Conservation (phyloP, 805 yeast species). For the Suhomyces kilbournensis region DNA sequence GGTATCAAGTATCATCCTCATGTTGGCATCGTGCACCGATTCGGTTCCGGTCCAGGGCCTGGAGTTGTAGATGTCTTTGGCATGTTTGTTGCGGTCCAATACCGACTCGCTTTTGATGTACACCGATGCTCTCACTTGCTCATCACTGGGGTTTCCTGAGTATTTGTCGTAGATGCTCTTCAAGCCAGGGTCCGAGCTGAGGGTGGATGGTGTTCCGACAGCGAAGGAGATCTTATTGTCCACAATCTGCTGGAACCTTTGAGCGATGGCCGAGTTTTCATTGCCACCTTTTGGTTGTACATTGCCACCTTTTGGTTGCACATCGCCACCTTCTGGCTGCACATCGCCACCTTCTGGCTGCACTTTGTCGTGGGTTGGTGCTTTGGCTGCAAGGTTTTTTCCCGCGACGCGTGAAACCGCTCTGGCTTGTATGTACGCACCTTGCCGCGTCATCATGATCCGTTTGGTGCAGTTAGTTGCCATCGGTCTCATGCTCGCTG, state of each 20-base stretch:
- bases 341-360: not conserved
- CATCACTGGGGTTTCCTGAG: conserved; percentile 3
- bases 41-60: conserved; percentile 64
- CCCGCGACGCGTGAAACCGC: not conserved
- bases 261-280: conserved; percentile 25
- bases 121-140: conserved; percentile 7
- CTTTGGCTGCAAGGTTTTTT: not conserved
- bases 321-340: not conserved
- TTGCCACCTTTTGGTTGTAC: too few relatives aligned
- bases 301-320: too few relatives aligned
- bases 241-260: conserved; percentile 33
- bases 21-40: conserved; percentile 39
- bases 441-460: not conserved
- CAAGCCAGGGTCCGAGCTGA: conserved; percentile 17
- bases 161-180: conserved; percentile 14
- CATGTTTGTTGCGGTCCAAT: conserved; percentile 28
- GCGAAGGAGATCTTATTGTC: conserved; percentile 23
- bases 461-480: not conserved
- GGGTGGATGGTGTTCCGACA: conserved; percentile 11
- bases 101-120: conserved; percentile 32
- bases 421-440: not conserved
- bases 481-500: not conserved
- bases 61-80: conserved; percentile 35
- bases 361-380: not conserved
- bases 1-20: conserved; percentile 55